These are phyloP conservation scores for Lumnitzera littorea DNA, from an alignment of 345 rosid genomes.

Conservation along the genomic window DNA sequence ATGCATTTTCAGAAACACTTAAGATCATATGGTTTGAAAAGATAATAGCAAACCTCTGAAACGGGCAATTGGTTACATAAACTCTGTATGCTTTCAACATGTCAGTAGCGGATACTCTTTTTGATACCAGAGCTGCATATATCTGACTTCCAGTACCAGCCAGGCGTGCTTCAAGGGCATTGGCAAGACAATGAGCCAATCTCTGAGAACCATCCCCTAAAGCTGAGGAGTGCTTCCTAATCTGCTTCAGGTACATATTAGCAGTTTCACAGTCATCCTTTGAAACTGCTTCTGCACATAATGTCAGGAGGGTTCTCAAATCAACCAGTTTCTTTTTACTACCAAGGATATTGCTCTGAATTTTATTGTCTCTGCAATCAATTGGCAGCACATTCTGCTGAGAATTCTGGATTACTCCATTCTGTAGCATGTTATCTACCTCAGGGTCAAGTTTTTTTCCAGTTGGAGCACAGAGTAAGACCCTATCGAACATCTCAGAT, in stretches of 20 bases:
- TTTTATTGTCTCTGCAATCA: conserved; percentile 16
- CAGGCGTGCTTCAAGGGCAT: conserved; percentile 41
- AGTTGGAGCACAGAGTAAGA: conserved; percentile 20
- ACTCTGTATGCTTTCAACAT: conserved; percentile 34
- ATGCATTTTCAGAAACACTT: conserved; percentile 18
- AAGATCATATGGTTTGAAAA: conserved; percentile 29
- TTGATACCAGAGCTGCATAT: conserved; percentile 11
- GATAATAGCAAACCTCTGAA: conserved; percentile 28
- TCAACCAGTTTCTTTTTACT: conserved; percentile 29
- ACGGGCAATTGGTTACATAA: conserved; percentile 24
- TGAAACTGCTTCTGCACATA: conserved; percentile 39
- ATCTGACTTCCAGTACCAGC: conserved; percentile 18
- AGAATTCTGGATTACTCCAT: conserved; percentile 6
- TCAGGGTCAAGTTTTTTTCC: not conserved
- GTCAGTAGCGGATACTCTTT: conserved; percentile 23
- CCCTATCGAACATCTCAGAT: conserved; percentile 32
- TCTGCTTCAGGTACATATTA: conserved; percentile 29
- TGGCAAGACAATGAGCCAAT: conserved; percentile 37
- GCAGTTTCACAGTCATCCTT: conserved; percentile 25
- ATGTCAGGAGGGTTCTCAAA: conserved; percentile 28
- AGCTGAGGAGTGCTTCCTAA: conserved; percentile 32
- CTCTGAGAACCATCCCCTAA: conserved; percentile 37
- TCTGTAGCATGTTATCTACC: not conserved
- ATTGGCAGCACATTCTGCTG: conserved; percentile 10
- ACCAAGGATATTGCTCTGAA: conserved; percentile 6